These are phyloP conservation scores for Syncephalastrum monosporum DNA, from an alignment of 371 early-diverging fungal genomes.

Conservation along the genomic window DNA sequence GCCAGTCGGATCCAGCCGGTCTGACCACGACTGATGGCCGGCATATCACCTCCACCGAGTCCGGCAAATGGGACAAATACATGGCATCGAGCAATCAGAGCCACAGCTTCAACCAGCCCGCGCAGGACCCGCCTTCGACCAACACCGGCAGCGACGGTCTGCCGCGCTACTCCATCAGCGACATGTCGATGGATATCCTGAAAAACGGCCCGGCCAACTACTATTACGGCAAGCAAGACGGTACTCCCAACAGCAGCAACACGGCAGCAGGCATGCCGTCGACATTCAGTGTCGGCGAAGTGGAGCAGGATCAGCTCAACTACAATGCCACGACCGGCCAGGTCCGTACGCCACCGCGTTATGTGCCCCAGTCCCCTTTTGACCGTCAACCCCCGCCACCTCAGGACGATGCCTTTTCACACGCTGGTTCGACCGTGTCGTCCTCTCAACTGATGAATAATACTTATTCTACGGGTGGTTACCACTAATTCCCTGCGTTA, in stretches of 20 bases:
- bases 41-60: constrained; percentile 6
- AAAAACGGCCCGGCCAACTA: constrained; percentile 1
- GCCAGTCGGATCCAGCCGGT: constrained; percentile 3
- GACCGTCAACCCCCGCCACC: background rate
- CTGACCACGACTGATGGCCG: constrained; percentile 8
- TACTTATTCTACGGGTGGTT: background rate
- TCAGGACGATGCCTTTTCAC: too few relatives aligned
- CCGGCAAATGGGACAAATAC: constrained; percentile 6
- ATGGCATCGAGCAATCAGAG: background rate
- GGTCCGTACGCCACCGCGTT: constrained; percentile 21
- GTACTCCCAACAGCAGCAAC: background rate
- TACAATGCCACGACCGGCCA: constrained; percentile 30
- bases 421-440: constrained; percentile 5
- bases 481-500: background rate
- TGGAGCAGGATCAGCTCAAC: constrained; percentile 27
- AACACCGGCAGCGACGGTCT: constrained; percentile 2
- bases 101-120: constrained; percentile 3
- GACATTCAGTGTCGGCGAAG: background rate
- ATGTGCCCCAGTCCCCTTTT: constrained; percentile 3
- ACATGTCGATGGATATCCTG: constrained; percentile 16
- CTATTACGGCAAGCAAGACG: background rate
- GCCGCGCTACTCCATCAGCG: constrained; percentile 10
- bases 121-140: background rate
- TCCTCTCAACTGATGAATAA: constrained; percentile 3
- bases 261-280: background rate